These are phyloP conservation scores for Penicillium janthinellum DNA, from an alignment of 2,329 filamentous ascomycete genomes.

Conservation along the genomic window DNA sequence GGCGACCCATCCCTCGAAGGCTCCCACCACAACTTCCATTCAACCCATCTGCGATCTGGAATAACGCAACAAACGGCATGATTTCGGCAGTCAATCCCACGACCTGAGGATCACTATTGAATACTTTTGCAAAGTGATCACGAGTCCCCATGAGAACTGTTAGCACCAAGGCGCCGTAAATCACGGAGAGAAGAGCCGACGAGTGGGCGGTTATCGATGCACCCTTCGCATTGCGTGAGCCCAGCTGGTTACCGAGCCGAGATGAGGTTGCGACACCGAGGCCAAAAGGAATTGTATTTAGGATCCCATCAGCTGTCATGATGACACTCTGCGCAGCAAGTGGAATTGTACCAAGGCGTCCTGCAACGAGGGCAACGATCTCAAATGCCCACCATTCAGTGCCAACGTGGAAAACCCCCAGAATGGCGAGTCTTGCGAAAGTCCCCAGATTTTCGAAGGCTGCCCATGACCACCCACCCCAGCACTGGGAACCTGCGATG, in stretches of 20 bases:
- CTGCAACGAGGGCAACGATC: constrained; percentile 81
- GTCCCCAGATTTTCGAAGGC: constrained; percentile 68
- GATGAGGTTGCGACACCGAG: constrained; percentile 79
- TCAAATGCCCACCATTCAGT: constrained; percentile 97
- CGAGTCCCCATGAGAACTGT: constrained; percentile 69
- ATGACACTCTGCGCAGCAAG: constrained; percentile 84
- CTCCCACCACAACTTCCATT: constrained; percentile 83
- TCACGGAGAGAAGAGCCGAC: constrained; percentile 71
- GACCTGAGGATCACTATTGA: constrained; percentile 76
- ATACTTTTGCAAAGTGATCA: constrained; percentile 73
- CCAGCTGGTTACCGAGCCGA: constrained; percentile 77
- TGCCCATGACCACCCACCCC: constrained; percentile 70
- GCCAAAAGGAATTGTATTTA: constrained; percentile 84
- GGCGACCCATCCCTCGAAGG: constrained; percentile 79
- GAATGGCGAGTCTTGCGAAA: constrained; percentile 72
- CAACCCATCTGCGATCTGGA: constrained; percentile 86
- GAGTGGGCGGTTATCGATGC: constrained; percentile 73
- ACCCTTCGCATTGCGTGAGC: constrained; percentile 64
- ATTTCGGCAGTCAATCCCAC: constrained; percentile 74
- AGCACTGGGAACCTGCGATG: constrained; percentile 71
- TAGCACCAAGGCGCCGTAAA: constrained; percentile 69
- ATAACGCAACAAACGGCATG: constrained; percentile 83
- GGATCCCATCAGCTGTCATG: constrained; percentile 84
- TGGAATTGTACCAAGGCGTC: constrained; percentile 74
- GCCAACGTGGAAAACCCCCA: constrained; percentile 80